Evolutionary conservation across 2,329 filamentous ascomycete genomes (phyloP), one percentile per base, ranked within the genome.

Genomic region (Plenodomus tracheiphilus): DNA sequence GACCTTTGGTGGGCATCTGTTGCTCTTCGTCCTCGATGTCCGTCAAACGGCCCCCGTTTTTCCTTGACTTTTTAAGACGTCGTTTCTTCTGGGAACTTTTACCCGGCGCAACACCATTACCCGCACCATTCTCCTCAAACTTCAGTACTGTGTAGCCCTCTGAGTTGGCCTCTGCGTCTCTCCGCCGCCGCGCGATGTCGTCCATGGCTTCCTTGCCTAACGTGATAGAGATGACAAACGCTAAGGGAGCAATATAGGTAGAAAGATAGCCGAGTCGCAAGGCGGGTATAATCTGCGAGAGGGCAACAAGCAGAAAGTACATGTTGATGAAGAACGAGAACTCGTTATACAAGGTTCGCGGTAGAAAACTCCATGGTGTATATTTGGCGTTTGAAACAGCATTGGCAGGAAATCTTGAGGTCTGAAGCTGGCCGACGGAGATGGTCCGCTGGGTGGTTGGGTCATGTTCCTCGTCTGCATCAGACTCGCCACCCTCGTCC

Each of bases 311-410:
- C 47, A 99, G 79, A 72, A 99, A 99, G 72, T 99, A 99, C 79
- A 97, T 90, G 81, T 99, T 99, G 81, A 99, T 96, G 76, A 99
- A 99, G 78, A 97, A 99, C 51, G 93, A 97, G 71, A 99, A 99
- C 70, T 99, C 94, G 75, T 97, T 97, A 75, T 97, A 99, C 18
- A 99, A 79, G 0, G 94, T 99, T 43, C 93, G 81, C 2, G 95
- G 95, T 13, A 99, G 81, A 73, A 99, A 99, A 43, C 89, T 96
- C 78, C 92, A 87, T 1, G 92, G 85, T 22, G 93, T 97, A 73
- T 99, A 99, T 79, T 97, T 99, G 46, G 94, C 93, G 70, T 99
- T 97, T 30, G 93, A 97, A 41, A 99, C 84, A 47, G 91, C 83
- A 72, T 99, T 99, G 8, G 89, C 85, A 9, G 94, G 93, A 70